Conservation (phyloP, 1,284 basidiomycete species). For the Lignosus rhinocerotis region DNA sequence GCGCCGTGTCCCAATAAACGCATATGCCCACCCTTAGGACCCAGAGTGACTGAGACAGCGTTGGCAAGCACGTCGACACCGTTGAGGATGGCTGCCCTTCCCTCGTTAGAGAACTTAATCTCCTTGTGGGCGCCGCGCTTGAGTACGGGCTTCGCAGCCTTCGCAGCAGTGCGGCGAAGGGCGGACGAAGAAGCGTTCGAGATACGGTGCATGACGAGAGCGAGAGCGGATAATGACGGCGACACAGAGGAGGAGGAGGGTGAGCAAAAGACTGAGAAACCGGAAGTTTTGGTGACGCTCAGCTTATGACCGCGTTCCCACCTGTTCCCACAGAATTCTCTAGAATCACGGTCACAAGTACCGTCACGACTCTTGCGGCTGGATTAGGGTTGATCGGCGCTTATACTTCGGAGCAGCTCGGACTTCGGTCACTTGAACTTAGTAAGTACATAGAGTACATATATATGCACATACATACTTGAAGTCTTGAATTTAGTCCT, state of each 20-base stretch:
- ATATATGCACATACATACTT: no score
- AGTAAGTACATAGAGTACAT: no score
- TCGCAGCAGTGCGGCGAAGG: constrained; percentile 43
- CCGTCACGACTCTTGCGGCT: not conserved
- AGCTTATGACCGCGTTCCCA: constrained; percentile 22
- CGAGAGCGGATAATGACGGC: not conserved
- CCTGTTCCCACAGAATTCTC: constrained; percentile 25
- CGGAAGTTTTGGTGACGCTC: constrained; percentile 12
- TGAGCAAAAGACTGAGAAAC: constrained; percentile 6
- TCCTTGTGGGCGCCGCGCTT: constrained; percentile 89
- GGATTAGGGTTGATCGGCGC: no score
- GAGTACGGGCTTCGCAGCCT: constrained; percentile 50
- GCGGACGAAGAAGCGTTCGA: constrained; percentile 44
- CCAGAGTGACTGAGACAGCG: constrained; percentile 92
- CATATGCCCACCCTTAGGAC: constrained; percentile 80
- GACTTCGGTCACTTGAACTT: no score
- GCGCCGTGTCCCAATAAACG: not conserved
- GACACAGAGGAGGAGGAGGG: constrained; percentile 10
- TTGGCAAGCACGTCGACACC: constrained; percentile 97
- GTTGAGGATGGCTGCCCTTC: constrained; percentile 89
- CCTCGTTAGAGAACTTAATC: constrained; percentile 96
- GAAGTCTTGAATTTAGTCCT: no score
- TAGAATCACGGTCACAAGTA: constrained; percentile 26
- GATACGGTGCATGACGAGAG: constrained; percentile 38
- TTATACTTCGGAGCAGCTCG: no score